phyloP scores from a whole-genome alignment of 371 early-diverging fungal species.

The Mortierella polycephala region DNA sequence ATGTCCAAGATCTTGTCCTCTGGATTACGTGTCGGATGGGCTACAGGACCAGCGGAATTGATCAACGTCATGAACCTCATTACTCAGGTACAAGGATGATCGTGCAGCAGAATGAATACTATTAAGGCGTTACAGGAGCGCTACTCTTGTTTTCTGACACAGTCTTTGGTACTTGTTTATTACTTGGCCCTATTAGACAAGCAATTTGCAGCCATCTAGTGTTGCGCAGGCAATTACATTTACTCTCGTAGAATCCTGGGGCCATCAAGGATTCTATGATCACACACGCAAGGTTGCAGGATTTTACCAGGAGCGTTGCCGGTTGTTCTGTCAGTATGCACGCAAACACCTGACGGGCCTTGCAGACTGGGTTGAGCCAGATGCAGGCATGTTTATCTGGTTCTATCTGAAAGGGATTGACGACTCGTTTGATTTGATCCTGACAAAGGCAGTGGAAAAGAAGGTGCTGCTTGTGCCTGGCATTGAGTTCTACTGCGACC shows the following conservation, averaged over 20 bases:
- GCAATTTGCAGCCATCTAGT: constrained; percentile 82
- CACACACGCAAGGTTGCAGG: constrained; percentile 69
- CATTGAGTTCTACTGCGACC: constrained; percentile 41
- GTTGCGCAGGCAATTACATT: constrained; percentile 72
- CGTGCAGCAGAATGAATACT: neutral
- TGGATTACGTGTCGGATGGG: constrained; percentile 85
- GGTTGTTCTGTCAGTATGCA: constrained; percentile 66
- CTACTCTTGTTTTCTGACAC: neutral
- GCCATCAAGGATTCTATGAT: constrained; percentile 68
- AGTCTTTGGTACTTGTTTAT: neutral
- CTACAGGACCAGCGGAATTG: constrained; percentile 75
- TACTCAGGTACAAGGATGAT: constrained; percentile 59
- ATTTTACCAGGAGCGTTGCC: constrained; percentile 73
- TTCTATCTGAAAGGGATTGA: constrained; percentile 69
- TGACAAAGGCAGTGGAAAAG: constrained; percentile 73
- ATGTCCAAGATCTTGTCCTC: constrained; percentile 84
- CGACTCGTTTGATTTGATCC: constrained; percentile 73
- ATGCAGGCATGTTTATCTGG: constrained; percentile 91
- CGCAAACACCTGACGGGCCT: constrained; percentile 67
- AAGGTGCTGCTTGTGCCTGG: constrained; percentile 86
- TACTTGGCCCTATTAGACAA: constrained; percentile 43
- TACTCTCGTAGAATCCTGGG: constrained; percentile 73
- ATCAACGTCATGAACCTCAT: constrained; percentile 79
- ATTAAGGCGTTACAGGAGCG: neutral
- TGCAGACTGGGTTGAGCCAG: constrained; percentile 77